These are phyloP conservation scores for Nissolia schottii DNA, from an alignment of 306 rosid genomes.

Conservation along the genomic window DNA sequence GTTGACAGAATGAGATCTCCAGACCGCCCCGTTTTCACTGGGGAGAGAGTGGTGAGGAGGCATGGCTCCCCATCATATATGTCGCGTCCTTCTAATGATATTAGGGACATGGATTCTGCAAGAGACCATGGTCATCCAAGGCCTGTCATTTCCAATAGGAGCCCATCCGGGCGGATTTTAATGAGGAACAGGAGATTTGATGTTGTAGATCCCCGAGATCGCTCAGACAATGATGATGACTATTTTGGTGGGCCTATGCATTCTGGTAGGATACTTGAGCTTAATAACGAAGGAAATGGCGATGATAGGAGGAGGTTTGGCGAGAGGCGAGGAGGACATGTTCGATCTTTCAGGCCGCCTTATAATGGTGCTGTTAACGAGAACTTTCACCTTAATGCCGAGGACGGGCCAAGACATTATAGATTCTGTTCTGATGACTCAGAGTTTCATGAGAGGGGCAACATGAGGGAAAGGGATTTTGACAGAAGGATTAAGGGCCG, in stretches of 20 bases:
- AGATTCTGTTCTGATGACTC: slow-evolving; percentile 64
- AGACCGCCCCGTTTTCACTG: slow-evolving; percentile 55
- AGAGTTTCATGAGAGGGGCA: slow-evolving; percentile 81
- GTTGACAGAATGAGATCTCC: slow-evolving; percentile 82
- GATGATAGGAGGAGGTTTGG: slow-evolving; percentile 75
- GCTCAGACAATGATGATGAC: slow-evolving; percentile 50
- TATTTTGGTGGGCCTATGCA: slow-evolving; percentile 65
- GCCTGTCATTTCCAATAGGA: slow-evolving; percentile 51
- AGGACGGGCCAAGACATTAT: slow-evolving; percentile 58
- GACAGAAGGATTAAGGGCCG: slow-evolving; percentile 64
- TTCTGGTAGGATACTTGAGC: slow-evolving; percentile 55
- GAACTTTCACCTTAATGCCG: slow-evolving; percentile 56
- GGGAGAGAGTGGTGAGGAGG: slow-evolving; percentile 64
- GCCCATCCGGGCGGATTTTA: slow-evolving; percentile 53
- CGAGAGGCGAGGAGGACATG: slow-evolving; percentile 69
- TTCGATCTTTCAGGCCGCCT: slow-evolving; percentile 66
- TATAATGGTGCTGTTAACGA: slow-evolving; percentile 53
- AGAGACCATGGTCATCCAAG: slow-evolving; percentile 70
- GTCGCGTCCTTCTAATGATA: slow-evolving; percentile 56
- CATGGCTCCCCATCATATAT: slow-evolving; percentile 52
- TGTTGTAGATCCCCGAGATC: slow-evolving; percentile 58
- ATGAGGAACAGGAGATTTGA: slow-evolving; percentile 67
- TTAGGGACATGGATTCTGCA: slow-evolving; percentile 70
- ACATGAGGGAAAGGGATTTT: slow-evolving; percentile 66
- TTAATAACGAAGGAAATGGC: slow-evolving; percentile 54